These are phyloP conservation scores for Epichloe gansuensis DNA, from an alignment of 2,329 filamentous ascomycete species.

Conservation along the genomic window DNA sequence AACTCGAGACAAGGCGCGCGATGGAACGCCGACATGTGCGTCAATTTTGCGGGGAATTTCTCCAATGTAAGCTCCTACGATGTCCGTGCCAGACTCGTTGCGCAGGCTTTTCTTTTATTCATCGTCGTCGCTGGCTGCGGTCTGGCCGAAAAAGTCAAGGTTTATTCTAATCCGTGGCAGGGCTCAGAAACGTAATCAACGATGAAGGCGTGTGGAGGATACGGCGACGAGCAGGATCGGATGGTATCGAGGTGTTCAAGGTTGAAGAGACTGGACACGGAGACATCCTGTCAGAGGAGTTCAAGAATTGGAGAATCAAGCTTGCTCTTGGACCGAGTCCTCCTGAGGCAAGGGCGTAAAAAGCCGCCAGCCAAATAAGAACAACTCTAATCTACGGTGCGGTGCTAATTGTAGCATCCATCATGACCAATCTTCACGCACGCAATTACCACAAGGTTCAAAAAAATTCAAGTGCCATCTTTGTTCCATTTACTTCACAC, in stretches of 20 bases:
- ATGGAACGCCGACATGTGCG: slow-evolving; percentile 90
- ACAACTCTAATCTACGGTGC: background rate
- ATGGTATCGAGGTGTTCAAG: slow-evolving; percentile 60
- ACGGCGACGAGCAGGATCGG: slow-evolving; percentile 47
- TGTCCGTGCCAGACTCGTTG: too few relatives aligned
- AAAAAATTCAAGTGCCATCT: background rate
- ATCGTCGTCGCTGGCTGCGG: background rate
- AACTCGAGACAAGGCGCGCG: slow-evolving; percentile 49
- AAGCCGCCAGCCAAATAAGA: background rate
- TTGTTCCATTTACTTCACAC: slow-evolving; percentile 6
- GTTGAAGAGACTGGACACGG: slow-evolving; percentile 65
- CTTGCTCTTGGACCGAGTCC: slow-evolving; percentile 25
- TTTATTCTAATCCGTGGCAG: slow-evolving; percentile 25
- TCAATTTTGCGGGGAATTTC: slow-evolving; percentile 73
- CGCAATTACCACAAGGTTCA: background rate
- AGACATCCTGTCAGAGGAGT: slow-evolving; percentile 62
- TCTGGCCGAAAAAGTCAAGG: background rate
- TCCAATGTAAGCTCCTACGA: slow-evolving; percentile 51
- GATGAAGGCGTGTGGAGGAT: slow-evolving; percentile 77
- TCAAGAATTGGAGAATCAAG: slow-evolving; percentile 62
- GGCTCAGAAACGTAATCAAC: slow-evolving; percentile 48
- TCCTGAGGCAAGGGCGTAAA: background rate
- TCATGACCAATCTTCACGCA: background rate
- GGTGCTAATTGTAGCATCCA: background rate
- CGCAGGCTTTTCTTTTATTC: background rate